Percentiles rank a stretch among this genome's conserved stretches.
phyloP scores from a whole-genome alignment of 2,329 filamentous ascomycete genomes.

The Pleomassaria siparia region DNA sequence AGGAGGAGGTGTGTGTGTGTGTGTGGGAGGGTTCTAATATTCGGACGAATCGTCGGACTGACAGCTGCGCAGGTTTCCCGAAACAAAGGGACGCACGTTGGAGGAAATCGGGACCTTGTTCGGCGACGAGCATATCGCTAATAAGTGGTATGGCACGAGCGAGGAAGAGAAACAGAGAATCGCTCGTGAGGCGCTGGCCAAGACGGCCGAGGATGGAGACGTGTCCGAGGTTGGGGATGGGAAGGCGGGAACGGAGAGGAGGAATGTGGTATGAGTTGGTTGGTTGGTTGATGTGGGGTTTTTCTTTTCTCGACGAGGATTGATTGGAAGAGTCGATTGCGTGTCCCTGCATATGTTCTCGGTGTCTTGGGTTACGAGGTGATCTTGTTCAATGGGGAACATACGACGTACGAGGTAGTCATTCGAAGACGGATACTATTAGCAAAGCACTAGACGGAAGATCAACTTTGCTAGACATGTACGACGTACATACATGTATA shows the following conservation, averaged over 20 bases:
- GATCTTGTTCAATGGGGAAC: too few relatives aligned
- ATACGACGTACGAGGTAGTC: too few relatives aligned
- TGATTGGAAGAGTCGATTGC: too few relatives aligned
- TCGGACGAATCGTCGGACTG: too few relatives aligned
- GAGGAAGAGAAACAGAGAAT: conserved; percentile 19
- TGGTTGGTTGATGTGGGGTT: neutral
- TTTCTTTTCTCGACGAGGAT: too few relatives aligned
- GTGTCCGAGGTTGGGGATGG: neutral
- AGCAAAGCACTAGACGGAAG: too few relatives aligned
- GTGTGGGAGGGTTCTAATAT: conserved; percentile 12
- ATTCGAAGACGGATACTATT: too few relatives aligned
- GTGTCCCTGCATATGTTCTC: neutral
- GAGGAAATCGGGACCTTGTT: conserved; percentile 21
- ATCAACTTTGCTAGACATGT: too few relatives aligned
- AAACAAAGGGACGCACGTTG: conserved; percentile 18
- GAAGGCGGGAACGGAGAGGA: neutral
- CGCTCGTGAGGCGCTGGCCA: conserved; percentile 14
- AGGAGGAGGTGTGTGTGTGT: too few relatives aligned
- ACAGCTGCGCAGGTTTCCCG: conserved; percentile 12
- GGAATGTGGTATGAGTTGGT: neutral
- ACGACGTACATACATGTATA: too few relatives aligned
- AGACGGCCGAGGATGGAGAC: conserved; percentile 8
- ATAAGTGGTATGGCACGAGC: conserved; percentile 19
- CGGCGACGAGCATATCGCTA: conserved; percentile 22
- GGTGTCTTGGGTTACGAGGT: too few relatives aligned